Conservation (phyloP, 805 yeast genomes). For the Lipomyces anomalus region DNA sequence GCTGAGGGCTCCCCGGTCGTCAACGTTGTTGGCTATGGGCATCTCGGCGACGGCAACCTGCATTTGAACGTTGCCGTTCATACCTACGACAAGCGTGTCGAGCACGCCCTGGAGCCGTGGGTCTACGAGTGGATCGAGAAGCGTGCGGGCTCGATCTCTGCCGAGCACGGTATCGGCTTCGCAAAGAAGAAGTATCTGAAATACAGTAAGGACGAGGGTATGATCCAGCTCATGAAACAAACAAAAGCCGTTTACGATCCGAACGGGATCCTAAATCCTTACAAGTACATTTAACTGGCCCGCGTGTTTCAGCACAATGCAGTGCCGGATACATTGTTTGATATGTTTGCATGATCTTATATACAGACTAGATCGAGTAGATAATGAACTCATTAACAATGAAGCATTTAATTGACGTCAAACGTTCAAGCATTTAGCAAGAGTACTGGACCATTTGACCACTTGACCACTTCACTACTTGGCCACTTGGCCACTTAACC, state of each 20-base stretch:
- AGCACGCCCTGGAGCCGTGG: slow-evolving; percentile 81
- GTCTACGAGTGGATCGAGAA: slow-evolving; percentile 82
- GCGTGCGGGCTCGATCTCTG: slow-evolving; percentile 82
- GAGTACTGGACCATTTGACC: too few relatives aligned
- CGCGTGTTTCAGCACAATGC: slow-evolving; percentile 1
- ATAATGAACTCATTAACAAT: too few relatives aligned
- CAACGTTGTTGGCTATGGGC: slow-evolving; percentile 95
- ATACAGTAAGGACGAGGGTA: slow-evolving; percentile 70
- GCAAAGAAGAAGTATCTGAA: slow-evolving; percentile 88
- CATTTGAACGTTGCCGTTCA: slow-evolving; percentile 91
- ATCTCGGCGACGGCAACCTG: slow-evolving; percentile 93
- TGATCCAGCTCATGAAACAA: slow-evolving; percentile 68
- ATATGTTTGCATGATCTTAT: too few relatives aligned
- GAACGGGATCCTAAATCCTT: slow-evolving; percentile 86
- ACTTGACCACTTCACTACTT: too few relatives aligned
- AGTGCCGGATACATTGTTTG: neutral
- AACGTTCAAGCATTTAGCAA: too few relatives aligned
- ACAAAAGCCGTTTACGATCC: slow-evolving; percentile 85
- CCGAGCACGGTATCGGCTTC: slow-evolving; percentile 97
- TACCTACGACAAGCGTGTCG: slow-evolving; percentile 72
- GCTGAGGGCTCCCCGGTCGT: slow-evolving; percentile 48
- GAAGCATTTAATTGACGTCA: too few relatives aligned
- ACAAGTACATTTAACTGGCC: slow-evolving; percentile 64
- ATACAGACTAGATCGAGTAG: too few relatives aligned
- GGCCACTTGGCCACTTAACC: too few relatives aligned